Evolutionary conservation across 169 alveolate genomes (phyloP).

Genomic region (Babesia gibsoni): DNA sequence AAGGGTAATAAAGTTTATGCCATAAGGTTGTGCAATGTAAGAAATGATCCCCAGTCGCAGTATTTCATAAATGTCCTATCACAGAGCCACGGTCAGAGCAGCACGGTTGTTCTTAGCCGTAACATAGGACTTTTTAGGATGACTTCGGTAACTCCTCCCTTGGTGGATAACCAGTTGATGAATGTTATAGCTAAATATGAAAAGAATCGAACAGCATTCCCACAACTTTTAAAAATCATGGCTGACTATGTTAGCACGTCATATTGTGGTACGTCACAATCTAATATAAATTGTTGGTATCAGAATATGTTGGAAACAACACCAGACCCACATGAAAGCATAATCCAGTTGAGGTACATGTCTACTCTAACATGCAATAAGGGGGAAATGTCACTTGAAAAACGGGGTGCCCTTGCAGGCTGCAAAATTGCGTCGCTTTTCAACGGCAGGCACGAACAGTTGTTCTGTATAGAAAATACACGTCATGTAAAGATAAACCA

Average conservation of each 20-base stretch:
- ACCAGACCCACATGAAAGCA: no score
- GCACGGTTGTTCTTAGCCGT: conserved; percentile 19
- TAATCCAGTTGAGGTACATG: conserved; percentile 32
- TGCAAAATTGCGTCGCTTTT: conserved; percentile 38
- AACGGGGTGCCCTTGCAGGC: conserved; percentile 13
- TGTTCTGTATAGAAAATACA: conserved; percentile 31
- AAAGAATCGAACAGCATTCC: no score
- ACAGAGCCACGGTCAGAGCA: conserved; percentile 9
- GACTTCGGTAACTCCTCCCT: conserved; percentile 18
- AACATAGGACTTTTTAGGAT: conserved; percentile 49
- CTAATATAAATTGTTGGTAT: no score
- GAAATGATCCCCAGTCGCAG: conserved; percentile 10
- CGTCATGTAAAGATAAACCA: conserved; percentile 16
- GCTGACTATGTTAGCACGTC: conserved; percentile 35
- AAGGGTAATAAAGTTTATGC: conserved; percentile 57
- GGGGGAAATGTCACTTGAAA: neutral
- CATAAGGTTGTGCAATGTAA: conserved; percentile 19
- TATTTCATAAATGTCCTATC: conserved; percentile 34
- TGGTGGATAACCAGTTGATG: no score
- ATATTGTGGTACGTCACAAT: no score
- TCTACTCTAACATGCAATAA: neutral
- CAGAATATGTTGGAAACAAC: no score
- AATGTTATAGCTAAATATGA: no score
- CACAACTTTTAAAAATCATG: conserved; percentile 21
- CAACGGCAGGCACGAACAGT: conserved; percentile 42